Evolutionary conservation across 345 rosid species (phyloP).

Genomic region (Barbarea vulgaris): DNA sequence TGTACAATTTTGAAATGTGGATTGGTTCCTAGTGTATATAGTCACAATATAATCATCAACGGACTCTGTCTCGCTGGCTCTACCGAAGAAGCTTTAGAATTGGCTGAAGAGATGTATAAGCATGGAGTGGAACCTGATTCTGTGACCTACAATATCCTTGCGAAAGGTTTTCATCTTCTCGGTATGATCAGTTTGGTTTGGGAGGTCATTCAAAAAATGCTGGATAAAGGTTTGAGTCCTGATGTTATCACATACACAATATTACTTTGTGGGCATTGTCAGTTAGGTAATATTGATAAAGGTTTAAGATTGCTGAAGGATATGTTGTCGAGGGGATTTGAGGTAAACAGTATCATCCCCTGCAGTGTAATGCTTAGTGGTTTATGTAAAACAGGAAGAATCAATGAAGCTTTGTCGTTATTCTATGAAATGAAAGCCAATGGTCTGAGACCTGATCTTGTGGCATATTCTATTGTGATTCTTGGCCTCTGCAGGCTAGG

Average conservation of each 20-base stretch:
- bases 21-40: conserved; percentile 64
- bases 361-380: conserved; percentile 62
- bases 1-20: conserved; percentile 75
- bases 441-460: conserved; percentile 56
- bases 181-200: conserved; percentile 56
- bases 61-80: conserved; percentile 73
- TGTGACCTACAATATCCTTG: conserved; percentile 69
- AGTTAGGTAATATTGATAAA: conserved; percentile 57
- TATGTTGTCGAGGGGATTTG: conserved; percentile 62
- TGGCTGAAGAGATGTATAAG: conserved; percentile 58
- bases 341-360: conserved; percentile 47
- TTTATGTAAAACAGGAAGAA: conserved; percentile 63
- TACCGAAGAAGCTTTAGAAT: conserved; percentile 66
- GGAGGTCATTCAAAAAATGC: conserved; percentile 49
- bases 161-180: conserved; percentile 59
- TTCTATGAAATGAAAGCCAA: conserved; percentile 54
- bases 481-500: conserved; percentile 77
- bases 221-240: conserved; percentile 57
- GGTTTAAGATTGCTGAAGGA: conserved; percentile 54
- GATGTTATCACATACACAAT: conserved; percentile 57
- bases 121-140: conserved; percentile 70
- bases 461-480: conserved; percentile 71
- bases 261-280: conserved; percentile 63
- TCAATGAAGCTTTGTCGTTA: conserved; percentile 55
- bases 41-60: conserved; percentile 79